Base-by-base conservation (phyloP, 2,329 filamentous ascomycete species). In the Esteya vermicola region DNA sequence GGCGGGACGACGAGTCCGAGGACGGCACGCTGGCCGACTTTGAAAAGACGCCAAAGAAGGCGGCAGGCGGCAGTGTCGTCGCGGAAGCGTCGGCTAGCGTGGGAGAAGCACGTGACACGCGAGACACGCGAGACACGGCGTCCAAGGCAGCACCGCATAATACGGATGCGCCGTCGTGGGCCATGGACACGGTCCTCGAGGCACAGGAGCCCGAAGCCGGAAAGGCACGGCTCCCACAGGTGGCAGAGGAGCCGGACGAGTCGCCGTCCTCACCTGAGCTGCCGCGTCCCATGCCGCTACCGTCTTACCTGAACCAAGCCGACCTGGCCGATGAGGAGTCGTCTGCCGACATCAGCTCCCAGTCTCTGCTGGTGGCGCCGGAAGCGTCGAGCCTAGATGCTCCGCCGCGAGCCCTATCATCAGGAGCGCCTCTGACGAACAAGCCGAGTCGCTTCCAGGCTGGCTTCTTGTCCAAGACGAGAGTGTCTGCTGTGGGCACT, bases 21-120 rank as follows among this genome's bases (percentile, higher is more conserved):
- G 77, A 89, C 38, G 88, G 86, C 20, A 78, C 80, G 1, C 64
- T 96, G 41, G 86, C 83, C 10, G 91, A 96, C 55, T 95, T 89
- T 54, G 84, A 89, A 53, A 85, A 85, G 60, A 95, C 89, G 3
- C 89, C 91, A 4, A 16, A 23, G 25, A n/a, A 22, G 9, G 18
- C 35, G 23, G n/a, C 14, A 16, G 25, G 18, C 18, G 31, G 9
- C 31, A 9, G 9, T 9, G 31, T 12, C 31, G 18, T 10, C 16
- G 19, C 9, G 9, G 18, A 21, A 20, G 18, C 16, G 9, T 4
- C 18, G n/a, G n/a, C n/a, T n/a, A n/a, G n/a, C n/a, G n/a, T n/a
- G n/a, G n/a, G n/a, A n/a, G n/a, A n/a, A n/a, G n/a, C n/a, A n/a
- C n/a, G n/a, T n/a, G n/a, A n/a, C n/a, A n/a, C n/a, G n/a, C 18